These are phyloP conservation scores for Lupinus albus DNA, from an alignment of 306 rosid species.

Conservation along the genomic window DNA sequence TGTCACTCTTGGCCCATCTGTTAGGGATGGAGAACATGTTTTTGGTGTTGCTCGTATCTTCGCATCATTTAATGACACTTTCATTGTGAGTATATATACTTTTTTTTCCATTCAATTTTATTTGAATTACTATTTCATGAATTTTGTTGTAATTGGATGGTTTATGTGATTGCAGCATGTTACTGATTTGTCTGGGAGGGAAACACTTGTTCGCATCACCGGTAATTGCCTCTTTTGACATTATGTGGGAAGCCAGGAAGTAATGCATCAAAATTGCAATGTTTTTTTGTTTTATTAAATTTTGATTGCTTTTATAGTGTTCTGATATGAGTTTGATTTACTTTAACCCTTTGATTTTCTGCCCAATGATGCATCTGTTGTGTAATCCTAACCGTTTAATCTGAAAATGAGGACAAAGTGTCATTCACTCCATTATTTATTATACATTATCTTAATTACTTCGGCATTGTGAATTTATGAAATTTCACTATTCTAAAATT, in stretches of 20 bases:
- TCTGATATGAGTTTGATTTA: too few species aligned
- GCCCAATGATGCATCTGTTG: neutral
- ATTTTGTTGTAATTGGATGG: neutral
- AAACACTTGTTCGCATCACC: conserved; percentile 80
- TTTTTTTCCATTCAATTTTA: too few species aligned
- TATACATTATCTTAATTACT: too few species aligned
- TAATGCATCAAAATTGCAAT: too few species aligned
- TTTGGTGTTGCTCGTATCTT: conserved; percentile 78
- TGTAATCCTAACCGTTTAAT: neutral
- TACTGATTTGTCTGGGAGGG: conserved; percentile 82
- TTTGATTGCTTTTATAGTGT: too few species aligned
- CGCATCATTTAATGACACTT: conserved; percentile 81
- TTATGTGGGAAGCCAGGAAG: too few species aligned
- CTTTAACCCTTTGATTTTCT: neutral
- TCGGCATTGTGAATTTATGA: too few species aligned
- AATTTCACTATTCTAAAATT: neutral
- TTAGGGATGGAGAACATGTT: conserved; percentile 75
- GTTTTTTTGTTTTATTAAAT: too few species aligned
- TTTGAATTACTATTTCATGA: neutral
- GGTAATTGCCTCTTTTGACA: conserved; percentile 40
- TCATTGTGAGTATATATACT: conserved; percentile 54
- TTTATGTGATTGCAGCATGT: conserved; percentile 61
- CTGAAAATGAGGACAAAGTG: too few species aligned
- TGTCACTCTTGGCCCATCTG: conserved; percentile 80
- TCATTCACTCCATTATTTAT: too few species aligned